These are phyloP conservation scores for Ogataea sp. DNA, from an alignment of 805 yeast genomes.

Conservation along the genomic window DNA sequence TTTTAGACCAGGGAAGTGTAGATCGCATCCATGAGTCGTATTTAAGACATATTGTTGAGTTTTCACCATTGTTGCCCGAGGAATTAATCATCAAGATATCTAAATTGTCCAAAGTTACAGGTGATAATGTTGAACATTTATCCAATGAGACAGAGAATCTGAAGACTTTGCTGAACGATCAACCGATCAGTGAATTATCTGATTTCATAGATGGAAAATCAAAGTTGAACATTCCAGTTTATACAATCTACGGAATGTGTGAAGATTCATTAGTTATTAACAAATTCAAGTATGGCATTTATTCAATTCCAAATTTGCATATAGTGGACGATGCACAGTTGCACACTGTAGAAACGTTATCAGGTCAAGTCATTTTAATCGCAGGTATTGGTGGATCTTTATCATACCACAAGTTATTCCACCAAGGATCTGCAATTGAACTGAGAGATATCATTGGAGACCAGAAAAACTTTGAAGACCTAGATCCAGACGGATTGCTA, in stretches of 20 bases:
- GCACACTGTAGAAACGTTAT: conserved; percentile 31
- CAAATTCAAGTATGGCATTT: conserved; percentile 48
- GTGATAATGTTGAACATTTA: conserved; percentile 30
- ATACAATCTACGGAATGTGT: conserved; percentile 68
- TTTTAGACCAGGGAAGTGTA: conserved; percentile 54
- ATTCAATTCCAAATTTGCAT: conserved; percentile 46
- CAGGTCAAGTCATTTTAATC: conserved; percentile 41
- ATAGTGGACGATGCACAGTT: conserved; percentile 53
- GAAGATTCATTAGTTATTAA: conserved; percentile 66
- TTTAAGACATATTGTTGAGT: conserved; percentile 58
- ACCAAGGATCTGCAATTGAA: conserved; percentile 44
- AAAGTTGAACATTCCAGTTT: conserved; percentile 51
- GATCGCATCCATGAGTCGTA: conserved; percentile 47
- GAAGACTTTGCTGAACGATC: conserved; percentile 27
- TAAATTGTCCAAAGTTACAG: conserved; percentile 37
- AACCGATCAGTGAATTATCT: conserved; percentile 43
- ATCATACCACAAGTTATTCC: conserved; percentile 59
- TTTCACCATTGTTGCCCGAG: conserved; percentile 48
- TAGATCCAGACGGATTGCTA: conserved; percentile 16
- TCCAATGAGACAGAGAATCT: conserved; percentile 28
- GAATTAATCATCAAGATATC: conserved; percentile 43
- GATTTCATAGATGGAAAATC: conserved; percentile 36
- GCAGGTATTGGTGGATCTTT: conserved; percentile 71
- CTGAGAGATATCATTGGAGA: conserved; percentile 23
- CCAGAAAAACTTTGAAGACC: conserved; percentile 10